Evolutionary conservation across 2,329 filamentous ascomycete genomes (phyloP).

Genomic region (Ophiocordyceps camponoti-floridani): DNA sequence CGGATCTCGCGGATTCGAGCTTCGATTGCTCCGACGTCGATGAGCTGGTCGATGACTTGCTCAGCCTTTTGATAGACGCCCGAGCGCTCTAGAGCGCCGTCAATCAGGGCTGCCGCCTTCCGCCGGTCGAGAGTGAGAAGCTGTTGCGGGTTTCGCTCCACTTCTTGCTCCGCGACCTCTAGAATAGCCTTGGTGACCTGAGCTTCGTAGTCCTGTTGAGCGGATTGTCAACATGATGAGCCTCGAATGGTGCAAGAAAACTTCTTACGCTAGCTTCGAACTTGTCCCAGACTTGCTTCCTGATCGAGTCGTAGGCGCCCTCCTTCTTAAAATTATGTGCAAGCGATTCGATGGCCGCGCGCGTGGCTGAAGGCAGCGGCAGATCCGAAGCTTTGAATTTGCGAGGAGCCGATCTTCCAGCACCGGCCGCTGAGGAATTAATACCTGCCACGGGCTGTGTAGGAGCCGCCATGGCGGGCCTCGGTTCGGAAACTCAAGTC

Average conservation of each 20-base stretch:
- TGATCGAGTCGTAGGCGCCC: slow-evolving; percentile 61
- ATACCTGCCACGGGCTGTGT: too few relatives aligned
- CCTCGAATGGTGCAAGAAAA: neutral
- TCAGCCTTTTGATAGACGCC: slow-evolving; percentile 60
- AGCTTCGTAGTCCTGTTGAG: slow-evolving; percentile 47
- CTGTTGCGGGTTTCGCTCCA: slow-evolving; percentile 54
- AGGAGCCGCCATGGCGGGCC: slow-evolving; percentile 9
- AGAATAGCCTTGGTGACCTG: slow-evolving; percentile 49
- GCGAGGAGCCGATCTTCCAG: slow-evolving; percentile 8
- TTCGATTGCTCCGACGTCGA: slow-evolving; percentile 52
- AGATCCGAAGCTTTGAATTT: slow-evolving; percentile 61
- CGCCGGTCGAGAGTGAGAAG: slow-evolving; percentile 56
- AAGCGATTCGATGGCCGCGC: slow-evolving; percentile 54
- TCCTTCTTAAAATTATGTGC: slow-evolving; percentile 77
- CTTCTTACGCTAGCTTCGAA: slow-evolving; percentile 48
- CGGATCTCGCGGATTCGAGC: slow-evolving; percentile 51
- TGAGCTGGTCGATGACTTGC: slow-evolving; percentile 46
- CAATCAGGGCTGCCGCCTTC: slow-evolving; percentile 58
- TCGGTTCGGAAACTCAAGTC: too few relatives aligned
- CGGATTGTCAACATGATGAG: neutral
- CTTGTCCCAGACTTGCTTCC: slow-evolving; percentile 60
- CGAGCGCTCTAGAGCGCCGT: slow-evolving; percentile 60
- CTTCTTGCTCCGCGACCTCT: slow-evolving; percentile 52
- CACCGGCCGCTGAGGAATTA: slow-evolving; percentile 4
- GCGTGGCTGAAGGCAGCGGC: slow-evolving; percentile 54